Evolutionary conservation across 768 basidiomycete genomes (phyloP).

Genomic region (Amanita thiersii): DNA sequence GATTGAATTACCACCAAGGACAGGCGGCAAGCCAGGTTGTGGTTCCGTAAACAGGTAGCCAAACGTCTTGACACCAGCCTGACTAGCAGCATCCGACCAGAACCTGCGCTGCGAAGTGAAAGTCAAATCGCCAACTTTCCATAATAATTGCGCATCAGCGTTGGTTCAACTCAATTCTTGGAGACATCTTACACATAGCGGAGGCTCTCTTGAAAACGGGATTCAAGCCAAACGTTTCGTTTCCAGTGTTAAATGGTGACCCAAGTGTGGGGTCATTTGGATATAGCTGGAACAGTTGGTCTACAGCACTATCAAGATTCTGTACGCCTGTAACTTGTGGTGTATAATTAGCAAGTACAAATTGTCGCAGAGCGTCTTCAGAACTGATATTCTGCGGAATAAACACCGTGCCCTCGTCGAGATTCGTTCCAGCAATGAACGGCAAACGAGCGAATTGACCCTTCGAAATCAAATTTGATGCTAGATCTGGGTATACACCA

Average conservation of each 20-base stretch:
- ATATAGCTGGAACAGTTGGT: slow-evolving; percentile 27
- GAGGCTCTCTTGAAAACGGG: slow-evolving; percentile 29
- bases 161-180: neutral
- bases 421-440: slow-evolving; percentile 34
- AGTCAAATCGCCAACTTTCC: slow-evolving; percentile 21
- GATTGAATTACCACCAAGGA: slow-evolving; percentile 11
- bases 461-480: slow-evolving; percentile 22
- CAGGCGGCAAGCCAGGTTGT: slow-evolving; percentile 10
- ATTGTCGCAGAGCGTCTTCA: slow-evolving; percentile 13
- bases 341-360: slow-evolving; percentile 16
- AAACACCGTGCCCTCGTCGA: slow-evolving; percentile 32
- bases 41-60: slow-evolving; percentile 33
- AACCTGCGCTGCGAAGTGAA: slow-evolving; percentile 26
- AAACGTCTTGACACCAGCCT: slow-evolving; percentile 21
- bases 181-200: slow-evolving; percentile 16
- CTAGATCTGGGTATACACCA: slow-evolving; percentile 29
- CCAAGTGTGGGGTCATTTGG: slow-evolving; percentile 33
- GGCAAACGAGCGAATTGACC: slow-evolving; percentile 31
- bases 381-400: slow-evolving; percentile 16
- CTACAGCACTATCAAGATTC: slow-evolving; percentile 12
- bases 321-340: slow-evolving; percentile 17
- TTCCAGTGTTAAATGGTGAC: slow-evolving; percentile 36
- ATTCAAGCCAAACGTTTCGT: slow-evolving; percentile 34
- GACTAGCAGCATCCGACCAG: slow-evolving; percentile 25
- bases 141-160: neutral